Evolutionary conservation across 2,329 filamentous ascomycete species (phyloP).

Genomic region (Colletotrichum chrysophilum): DNA sequence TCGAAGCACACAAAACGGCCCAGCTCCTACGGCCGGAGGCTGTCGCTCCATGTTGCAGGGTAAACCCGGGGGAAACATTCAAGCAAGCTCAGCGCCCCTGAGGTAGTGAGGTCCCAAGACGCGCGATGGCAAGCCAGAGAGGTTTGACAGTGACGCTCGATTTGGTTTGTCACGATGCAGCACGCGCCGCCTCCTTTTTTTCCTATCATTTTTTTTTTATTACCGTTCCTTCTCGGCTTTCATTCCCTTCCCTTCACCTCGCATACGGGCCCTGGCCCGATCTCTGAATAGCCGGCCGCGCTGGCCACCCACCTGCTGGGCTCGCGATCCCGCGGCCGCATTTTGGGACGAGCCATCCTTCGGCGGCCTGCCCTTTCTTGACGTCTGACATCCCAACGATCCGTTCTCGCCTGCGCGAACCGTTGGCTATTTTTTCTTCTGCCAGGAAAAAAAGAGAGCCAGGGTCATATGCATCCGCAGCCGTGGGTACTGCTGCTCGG

Average conservation of each 20-base stretch:
- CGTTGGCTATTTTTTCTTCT: not conserved
- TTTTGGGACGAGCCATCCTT: not conserved
- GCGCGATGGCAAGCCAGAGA: not conserved
- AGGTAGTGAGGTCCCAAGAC: not conserved
- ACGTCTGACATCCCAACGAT: not conserved
- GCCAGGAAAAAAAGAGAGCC: not conserved
- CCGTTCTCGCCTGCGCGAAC: not conserved
- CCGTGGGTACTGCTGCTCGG: not conserved
- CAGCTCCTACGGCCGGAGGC: not conserved
- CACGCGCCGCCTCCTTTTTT: not conserved
- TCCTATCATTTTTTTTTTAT: not conserved
- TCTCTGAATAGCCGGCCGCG: not conserved
- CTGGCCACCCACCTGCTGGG: not conserved
- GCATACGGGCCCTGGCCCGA: not conserved
- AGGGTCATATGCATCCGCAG: not conserved
- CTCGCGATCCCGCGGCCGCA: not conserved
- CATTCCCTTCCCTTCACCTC: not conserved
- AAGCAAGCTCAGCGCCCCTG: not conserved
- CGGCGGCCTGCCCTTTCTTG: not conserved
- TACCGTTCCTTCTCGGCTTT: not conserved
- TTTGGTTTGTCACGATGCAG: not conserved
- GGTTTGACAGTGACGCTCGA: not conserved
- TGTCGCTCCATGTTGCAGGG: not conserved
- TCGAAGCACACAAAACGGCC: not conserved
- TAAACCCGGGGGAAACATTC: not conserved